Evolutionary conservation across 805 yeast species (phyloP).

Genomic region (Candida ovalis): DNA sequence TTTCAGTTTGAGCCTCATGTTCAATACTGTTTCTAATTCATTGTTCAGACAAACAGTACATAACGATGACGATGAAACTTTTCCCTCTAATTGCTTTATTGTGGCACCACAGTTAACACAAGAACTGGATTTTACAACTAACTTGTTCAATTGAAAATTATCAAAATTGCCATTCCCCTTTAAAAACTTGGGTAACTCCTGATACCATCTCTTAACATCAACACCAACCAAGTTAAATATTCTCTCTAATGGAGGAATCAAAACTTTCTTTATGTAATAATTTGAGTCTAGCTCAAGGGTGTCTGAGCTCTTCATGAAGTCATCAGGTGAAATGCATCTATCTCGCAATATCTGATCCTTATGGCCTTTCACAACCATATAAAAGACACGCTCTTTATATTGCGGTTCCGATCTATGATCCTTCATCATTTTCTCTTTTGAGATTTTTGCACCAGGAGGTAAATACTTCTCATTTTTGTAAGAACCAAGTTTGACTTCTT

Average conservation of each 20-base stretch:
- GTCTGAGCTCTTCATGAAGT: constrained; percentile 43
- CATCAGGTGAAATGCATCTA: constrained; percentile 76
- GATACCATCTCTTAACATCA: constrained; percentile 72
- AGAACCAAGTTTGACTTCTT: constrained; percentile 80
- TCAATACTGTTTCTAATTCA: constrained; percentile 34
- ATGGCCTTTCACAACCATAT: constrained; percentile 61
- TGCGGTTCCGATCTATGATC: constrained; percentile 83
- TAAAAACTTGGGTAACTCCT: constrained; percentile 51
- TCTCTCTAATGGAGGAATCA: constrained; percentile 88
- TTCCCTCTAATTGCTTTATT: neutral
- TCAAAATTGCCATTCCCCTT: constrained; percentile 9
- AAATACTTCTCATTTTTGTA: constrained; percentile 68
- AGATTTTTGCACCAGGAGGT: constrained; percentile 90
- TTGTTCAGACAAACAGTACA: constrained; percentile 35
- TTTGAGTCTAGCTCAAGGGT: constrained; percentile 62
- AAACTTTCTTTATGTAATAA: constrained; percentile 77
- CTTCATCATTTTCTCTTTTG: constrained; percentile 53
- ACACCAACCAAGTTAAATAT: constrained; percentile 81
- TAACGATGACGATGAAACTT: constrained; percentile 12
- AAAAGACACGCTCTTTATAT: constrained; percentile 84
- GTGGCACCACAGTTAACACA: constrained; percentile 31
- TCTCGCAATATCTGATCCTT: constrained; percentile 64
- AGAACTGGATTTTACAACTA: constrained; percentile 21
- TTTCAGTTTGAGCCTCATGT: constrained; percentile 28
- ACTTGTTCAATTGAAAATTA: constrained; percentile 11